A percentile compares a stretch with the other conserved stretches of the same genome.
Conservation (phyloP, 768 basidiomycete species). For the Collybia sp. region DNA sequence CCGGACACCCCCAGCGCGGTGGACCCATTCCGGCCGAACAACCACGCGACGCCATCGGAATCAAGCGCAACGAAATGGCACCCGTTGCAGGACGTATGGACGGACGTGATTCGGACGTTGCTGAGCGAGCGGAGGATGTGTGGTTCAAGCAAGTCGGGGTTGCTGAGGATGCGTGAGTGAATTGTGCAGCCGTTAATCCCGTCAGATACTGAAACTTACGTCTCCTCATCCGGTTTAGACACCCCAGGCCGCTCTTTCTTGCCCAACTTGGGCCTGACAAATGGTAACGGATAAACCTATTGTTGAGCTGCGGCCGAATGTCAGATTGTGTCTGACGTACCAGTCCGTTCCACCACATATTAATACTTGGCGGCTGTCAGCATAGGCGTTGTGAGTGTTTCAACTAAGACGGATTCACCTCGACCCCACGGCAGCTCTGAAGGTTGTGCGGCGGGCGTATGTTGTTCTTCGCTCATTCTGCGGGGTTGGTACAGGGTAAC, state of each 20-base stretch:
- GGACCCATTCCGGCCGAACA: conserved; percentile 83
- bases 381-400: no score
- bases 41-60: conserved; percentile 75
- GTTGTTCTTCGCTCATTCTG: no score
- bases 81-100: conserved; percentile 72
- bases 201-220: conserved; percentile 23
- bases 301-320: conserved; percentile 22
- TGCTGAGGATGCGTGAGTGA: conserved; percentile 24
- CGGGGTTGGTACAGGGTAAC: no score
- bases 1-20: conserved; percentile 55
- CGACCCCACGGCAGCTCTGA: no score
- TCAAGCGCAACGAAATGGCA: conserved; percentile 79
- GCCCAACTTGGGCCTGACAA: conserved; percentile 66
- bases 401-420: no score
- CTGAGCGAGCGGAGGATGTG: conserved; percentile 85
- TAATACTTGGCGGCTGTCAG: conserved; percentile 43
- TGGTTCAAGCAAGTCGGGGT: conserved; percentile 82
- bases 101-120: conserved; percentile 68
- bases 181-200: background rate
- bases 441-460: no score
- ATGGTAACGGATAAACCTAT: background rate
- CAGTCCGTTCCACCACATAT: conserved; percentile 88
- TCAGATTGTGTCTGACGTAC: conserved; percentile 39
- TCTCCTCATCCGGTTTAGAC: conserved; percentile 29
- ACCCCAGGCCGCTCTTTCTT: conserved; percentile 62